A percentile compares a stretch with the other conserved stretches of the same genome.
Evolutionary conservation across 1,139 yeast genomes (phyloP).

Genomic region (Suhomyces coccinellae): DNA sequence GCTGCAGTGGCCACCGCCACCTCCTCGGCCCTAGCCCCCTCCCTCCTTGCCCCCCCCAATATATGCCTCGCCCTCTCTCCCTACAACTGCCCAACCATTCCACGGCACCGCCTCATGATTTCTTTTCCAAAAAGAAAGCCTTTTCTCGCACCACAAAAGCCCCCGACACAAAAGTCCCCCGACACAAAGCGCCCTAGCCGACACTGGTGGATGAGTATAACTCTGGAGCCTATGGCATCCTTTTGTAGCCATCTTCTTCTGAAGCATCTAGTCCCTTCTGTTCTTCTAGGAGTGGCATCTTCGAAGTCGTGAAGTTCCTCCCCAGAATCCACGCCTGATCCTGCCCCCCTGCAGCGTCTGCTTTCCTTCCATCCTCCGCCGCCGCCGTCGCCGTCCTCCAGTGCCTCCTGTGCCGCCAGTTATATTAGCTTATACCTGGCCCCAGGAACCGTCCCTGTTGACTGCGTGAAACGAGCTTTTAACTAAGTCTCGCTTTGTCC

Average conservation of each 20-base stretch:
- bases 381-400: background rate
- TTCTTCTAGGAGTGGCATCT: constrained; percentile 2
- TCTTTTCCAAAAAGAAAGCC: constrained; percentile 5
- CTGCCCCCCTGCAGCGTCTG: background rate
- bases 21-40: no score
- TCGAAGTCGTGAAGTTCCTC: constrained; percentile 8
- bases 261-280: constrained; percentile 6
- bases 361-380: background rate
- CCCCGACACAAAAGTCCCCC: background rate
- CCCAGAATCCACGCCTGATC: background rate
- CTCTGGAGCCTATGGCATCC: background rate
- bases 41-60: background rate
- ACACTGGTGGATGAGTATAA: constrained; percentile 2
- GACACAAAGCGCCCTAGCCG: constrained; percentile 7
- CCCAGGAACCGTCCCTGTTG: background rate
- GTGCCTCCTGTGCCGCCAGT: constrained; percentile 7
- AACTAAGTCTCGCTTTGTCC: constrained; percentile 13
- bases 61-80: background rate
- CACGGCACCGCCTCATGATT: constrained; percentile 7
- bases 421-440: constrained; percentile 16
- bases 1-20: no score
- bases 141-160: constrained; percentile 4
- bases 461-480: constrained; percentile 13
- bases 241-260: constrained; percentile 5
- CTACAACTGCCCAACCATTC: background rate